phyloP scores from a whole-genome alignment of 2,329 filamentous ascomycete genomes.

The Tolypocladium album region DNA sequence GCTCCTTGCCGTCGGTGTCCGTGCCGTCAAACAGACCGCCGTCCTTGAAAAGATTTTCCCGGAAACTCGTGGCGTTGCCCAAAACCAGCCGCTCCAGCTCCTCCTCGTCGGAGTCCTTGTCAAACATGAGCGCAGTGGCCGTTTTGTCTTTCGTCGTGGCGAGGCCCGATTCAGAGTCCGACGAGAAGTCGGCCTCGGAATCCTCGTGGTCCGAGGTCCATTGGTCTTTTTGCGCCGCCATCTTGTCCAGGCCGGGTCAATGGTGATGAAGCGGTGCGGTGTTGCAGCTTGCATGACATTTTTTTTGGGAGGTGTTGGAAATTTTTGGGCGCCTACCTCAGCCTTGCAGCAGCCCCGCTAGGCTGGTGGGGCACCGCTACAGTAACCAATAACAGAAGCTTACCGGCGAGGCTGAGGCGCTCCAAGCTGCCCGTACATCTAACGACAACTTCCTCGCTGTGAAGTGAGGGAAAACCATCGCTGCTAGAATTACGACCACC shows the following conservation, averaged over 20 bases:
- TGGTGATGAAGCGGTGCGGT: neutral
- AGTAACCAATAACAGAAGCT: neutral
- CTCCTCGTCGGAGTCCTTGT: constrained; percentile 74
- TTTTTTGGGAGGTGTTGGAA: constrained; percentile 11
- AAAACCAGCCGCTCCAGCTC: constrained; percentile 84
- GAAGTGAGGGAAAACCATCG: neutral
- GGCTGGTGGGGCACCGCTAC: neutral
- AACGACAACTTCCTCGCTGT: neutral
- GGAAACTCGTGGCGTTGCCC: constrained; percentile 76
- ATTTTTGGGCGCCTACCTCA: constrained; percentile 20
- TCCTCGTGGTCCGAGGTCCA: constrained; percentile 14
- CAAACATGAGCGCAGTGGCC: constrained; percentile 21
- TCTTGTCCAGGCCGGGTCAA: constrained; percentile 10
- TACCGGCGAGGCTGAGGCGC: neutral
- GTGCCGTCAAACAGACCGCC: constrained; percentile 22
- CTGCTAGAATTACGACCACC: neutral
- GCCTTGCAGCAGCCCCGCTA: constrained; percentile 14
- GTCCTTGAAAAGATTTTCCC: constrained; percentile 53
- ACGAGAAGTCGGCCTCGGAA: constrained; percentile 17
- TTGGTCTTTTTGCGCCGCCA: constrained; percentile 20
- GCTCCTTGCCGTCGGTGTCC: constrained; percentile 21
- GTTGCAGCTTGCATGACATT: constrained; percentile 7
- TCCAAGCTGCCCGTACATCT: neutral
- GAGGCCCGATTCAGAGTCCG: constrained; percentile 18
- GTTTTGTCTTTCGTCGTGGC: constrained; percentile 14